Evolutionary conservation across 1,139 yeast species (phyloP).

Genomic region (Candida frijolesensis): DNA sequence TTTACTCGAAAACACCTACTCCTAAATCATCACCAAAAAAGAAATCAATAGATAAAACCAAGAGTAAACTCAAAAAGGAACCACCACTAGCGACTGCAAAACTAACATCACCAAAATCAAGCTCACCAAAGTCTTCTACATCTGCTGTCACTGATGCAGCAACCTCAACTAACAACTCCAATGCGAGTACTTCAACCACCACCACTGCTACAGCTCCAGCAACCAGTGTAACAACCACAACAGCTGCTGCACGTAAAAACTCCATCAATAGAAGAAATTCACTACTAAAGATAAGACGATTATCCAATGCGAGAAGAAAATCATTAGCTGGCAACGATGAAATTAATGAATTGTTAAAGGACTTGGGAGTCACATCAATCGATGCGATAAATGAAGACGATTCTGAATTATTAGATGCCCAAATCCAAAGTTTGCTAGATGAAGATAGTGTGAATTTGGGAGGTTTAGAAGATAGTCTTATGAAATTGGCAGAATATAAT

Average conservation of each 20-base stretch:
- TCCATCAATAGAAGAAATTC: slow-evolving; percentile 19
- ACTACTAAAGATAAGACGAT: slow-evolving; percentile 25
- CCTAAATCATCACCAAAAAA: slow-evolving; percentile 18
- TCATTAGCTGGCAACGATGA: slow-evolving; percentile 47
- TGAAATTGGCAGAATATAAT: slow-evolving; percentile 26
- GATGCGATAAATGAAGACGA: slow-evolving; percentile 41
- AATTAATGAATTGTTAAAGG: slow-evolving; percentile 39
- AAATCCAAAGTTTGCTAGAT: slow-evolving; percentile 36
- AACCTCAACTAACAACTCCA: not conserved
- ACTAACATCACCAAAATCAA: not conserved
- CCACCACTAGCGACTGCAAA: not conserved
- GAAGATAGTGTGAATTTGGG: slow-evolving; percentile 25
- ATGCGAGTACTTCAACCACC: not conserved
- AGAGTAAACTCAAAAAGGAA: slow-evolving; percentile 4
- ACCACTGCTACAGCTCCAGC: not conserved
- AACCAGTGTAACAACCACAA: not conserved
- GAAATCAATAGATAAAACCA: slow-evolving; percentile 6
- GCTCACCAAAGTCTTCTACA: not conserved
- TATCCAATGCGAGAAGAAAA: slow-evolving; percentile 42
- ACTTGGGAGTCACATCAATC: slow-evolving; percentile 40
- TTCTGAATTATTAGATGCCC: slow-evolving; percentile 37
- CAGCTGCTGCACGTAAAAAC: slow-evolving; percentile 10
- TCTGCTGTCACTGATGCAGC: not conserved
- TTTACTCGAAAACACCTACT: slow-evolving; percentile 33
- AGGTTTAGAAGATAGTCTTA: slow-evolving; percentile 21